Percentiles rank a stretch among this genome's conserved stretches.
These are phyloP conservation scores for Debaryomyces hansenii DNA, from an alignment of 805 yeast species.

Conservation along the genomic window DNA sequence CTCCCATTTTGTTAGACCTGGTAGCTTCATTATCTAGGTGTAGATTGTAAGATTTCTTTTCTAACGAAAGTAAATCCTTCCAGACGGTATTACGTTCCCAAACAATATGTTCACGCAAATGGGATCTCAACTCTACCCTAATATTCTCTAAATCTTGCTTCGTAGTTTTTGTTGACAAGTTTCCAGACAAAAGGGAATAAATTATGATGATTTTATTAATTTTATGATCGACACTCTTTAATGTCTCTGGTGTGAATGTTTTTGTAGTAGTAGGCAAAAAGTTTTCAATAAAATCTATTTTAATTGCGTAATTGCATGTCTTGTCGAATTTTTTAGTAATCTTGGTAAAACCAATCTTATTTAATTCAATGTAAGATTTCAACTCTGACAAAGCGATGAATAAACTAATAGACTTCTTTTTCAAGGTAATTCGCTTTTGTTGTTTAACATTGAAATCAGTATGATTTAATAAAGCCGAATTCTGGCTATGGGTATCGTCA, in stretches of 20 bases:
- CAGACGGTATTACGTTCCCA: conserved; percentile 98
- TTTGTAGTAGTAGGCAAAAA: conserved; percentile 48
- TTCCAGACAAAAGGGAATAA: conserved; percentile 48
- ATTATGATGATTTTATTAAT: conserved; percentile 53
- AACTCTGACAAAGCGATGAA: conserved; percentile 81
- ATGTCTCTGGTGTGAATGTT: conserved; percentile 49
- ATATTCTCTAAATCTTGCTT: conserved; percentile 43
- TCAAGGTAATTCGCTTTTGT: conserved; percentile 61
- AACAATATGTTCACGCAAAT: conserved; percentile 85
- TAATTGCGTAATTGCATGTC: conserved; percentile 61
- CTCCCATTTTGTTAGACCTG: conserved; percentile 24
- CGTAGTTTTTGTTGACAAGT: conserved; percentile 48
- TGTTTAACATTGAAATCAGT: conserved; percentile 49
- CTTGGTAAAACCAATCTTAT: conserved; percentile 85
- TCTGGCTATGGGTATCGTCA: conserved; percentile 20
- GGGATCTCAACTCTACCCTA: conserved; percentile 47
- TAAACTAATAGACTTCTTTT: conserved; percentile 61
- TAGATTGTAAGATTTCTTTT: conserved; percentile 29
- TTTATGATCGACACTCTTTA: conserved; percentile 43
- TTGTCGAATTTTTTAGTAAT: conserved; percentile 92
- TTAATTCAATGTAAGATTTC: conserved; percentile 78
- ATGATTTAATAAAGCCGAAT: conserved; percentile 51
- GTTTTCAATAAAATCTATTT: conserved; percentile 53
- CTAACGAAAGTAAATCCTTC: conserved; percentile 90
- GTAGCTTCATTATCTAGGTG: conserved; percentile 18